phyloP scores from a whole-genome alignment of 2,329 filamentous ascomycete genomes.

The Fusarium duplospermum region DNA sequence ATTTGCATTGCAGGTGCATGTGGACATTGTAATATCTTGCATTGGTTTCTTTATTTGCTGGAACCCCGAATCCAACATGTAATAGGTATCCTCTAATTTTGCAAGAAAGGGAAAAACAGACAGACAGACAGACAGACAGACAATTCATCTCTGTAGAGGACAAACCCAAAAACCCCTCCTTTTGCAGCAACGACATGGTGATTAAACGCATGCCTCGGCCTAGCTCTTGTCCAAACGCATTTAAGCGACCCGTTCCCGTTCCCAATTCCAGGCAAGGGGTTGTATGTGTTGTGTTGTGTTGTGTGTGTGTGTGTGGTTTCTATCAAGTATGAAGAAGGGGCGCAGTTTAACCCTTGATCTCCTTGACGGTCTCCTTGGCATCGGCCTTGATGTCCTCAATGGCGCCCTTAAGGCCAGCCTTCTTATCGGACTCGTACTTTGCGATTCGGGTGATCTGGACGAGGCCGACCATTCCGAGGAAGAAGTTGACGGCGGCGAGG shows the following conservation, averaged over 20 bases:
- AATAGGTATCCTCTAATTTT: constrained; percentile 11
- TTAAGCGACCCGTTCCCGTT: not conserved
- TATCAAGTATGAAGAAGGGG: not conserved
- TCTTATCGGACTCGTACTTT: constrained; percentile 70
- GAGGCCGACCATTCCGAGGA: constrained; percentile 88
- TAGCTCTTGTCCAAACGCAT: not conserved
- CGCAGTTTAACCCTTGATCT: constrained; percentile 38
- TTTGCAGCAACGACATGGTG: constrained; percentile 12
- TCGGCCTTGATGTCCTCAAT: constrained; percentile 57
- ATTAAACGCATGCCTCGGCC: not conserved
- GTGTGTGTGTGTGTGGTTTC: not conserved
- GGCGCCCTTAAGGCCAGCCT: constrained; percentile 56
- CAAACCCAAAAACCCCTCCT: constrained; percentile 2
- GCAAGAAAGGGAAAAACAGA: constrained; percentile 8
- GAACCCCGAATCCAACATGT: constrained; percentile 5
- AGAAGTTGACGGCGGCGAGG: constrained; percentile 97
- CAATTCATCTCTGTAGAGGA: constrained; percentile 1
- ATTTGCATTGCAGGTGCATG: not conserved
- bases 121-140: not conserved
- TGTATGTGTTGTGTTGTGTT: not conserved
- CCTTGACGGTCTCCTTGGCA: constrained; percentile 47
- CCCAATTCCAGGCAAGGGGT: constrained; percentile 12
- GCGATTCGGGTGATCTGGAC: constrained; percentile 85
- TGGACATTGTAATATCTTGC: constrained; percentile 8
- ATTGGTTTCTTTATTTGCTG: constrained; percentile 18